Percentiles rank a stretch among this genome's conserved stretches.
phyloP scores from a whole-genome alignment of 805 yeast genomes.

The Yueomyces sp. region DNA sequence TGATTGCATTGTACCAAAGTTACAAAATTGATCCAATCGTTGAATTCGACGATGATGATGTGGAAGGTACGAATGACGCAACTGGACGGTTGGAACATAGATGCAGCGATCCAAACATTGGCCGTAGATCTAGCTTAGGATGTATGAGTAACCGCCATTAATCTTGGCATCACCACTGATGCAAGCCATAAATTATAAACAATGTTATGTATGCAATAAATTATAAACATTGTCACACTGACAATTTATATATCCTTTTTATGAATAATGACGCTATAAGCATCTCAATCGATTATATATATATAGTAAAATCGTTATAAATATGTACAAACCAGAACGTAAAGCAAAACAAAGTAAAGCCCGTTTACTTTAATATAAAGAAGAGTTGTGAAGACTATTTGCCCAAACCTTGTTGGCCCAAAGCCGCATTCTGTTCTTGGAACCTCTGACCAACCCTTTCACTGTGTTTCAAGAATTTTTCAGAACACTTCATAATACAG shows the following conservation, averaged over 20 bases:
- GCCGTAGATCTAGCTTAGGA: not conserved
- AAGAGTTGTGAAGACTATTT: not conserved
- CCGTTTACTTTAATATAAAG: too few relatives aligned
- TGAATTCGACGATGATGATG: conserved; percentile 11
- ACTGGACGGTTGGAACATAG: not conserved
- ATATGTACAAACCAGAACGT: not conserved
- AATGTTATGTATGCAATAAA: too few relatives aligned
- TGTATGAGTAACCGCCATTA: not conserved
- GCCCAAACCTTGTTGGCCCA: conserved; percentile 38
- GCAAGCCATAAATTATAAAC: too few relatives aligned
- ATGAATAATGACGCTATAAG: too few relatives aligned
- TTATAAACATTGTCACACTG: too few relatives aligned
- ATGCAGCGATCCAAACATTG: not conserved
- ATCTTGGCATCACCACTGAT: not conserved
- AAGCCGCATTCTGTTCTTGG: conserved; percentile 88
- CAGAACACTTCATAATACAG: conserved; percentile 87
- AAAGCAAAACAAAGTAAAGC: not conserved
- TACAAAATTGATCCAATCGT: conserved; percentile 18
- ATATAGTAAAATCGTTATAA: not conserved
- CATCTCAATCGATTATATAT: too few relatives aligned
- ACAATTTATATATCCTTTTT: too few relatives aligned
- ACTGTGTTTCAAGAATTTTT: conserved; percentile 93
- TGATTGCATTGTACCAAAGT: conserved; percentile 20
- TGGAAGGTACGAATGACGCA: not conserved
- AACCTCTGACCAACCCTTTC: conserved; percentile 98